Evolutionary conservation across 2,329 filamentous ascomycete genomes (phyloP), one percentile per base, ranked within the genome.

Genomic region (Akanthomyces lecanii): DNA sequence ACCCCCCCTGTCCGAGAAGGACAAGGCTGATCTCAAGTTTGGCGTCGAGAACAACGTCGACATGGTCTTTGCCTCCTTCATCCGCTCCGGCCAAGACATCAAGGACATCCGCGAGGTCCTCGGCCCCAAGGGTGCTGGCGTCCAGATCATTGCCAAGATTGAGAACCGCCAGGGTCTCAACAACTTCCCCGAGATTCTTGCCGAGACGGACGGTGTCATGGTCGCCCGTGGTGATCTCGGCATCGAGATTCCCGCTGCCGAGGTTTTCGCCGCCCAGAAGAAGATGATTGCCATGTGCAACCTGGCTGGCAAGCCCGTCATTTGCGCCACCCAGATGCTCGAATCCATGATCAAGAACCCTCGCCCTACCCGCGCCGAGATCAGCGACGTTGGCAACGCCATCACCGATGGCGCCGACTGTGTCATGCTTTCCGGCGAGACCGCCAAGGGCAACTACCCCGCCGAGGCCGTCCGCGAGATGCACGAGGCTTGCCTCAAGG

Each of bases 251-350:
- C 94, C 95, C 56, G 94, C 95, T 66, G 92, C 94, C 68, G 95
- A 99, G 85, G 95, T 99, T 69, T 99, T 99, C 80, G 92, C 96
- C 70, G 95, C 95, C 63, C 95, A 99, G 85, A 99, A 99, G 90
- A 99, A 99, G 91, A 93, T 99, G 86, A 99, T 99, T 79, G 93
- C 95, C 80, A 98, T 98, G 89, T 99, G 95, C 88, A 99, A 99
- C 85, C 88, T 97, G 75, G 93, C 92, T 70, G 95, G 95, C 79
- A 99, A 99, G 86, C 95, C 95, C 70, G 93, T 94, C 77, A 97
- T 99, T 77, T 98, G 94, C 80, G 95, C 95, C 65, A 99, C 95
- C 47, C 95, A 99, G 84, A 99, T 99, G 95, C 87, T 99, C 70
- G 95, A 99, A 86, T 97, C 92, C 68, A 99, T 99, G 95, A 99